Evolutionary conservation across 306 rosid species (phyloP).

Genomic region (Prunus padus): DNA sequence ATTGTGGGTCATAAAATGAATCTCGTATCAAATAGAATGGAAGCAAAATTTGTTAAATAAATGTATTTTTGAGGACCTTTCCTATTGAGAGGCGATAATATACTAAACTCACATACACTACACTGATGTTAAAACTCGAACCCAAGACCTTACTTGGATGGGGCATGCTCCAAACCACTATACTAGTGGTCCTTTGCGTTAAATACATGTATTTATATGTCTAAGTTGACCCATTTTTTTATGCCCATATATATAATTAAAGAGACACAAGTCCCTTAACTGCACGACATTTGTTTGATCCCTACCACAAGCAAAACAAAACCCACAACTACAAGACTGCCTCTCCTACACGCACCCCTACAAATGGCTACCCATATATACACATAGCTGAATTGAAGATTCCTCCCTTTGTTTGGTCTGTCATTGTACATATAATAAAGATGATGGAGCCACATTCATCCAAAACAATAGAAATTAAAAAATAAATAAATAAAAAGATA

Average conservation of each 20-base stretch:
- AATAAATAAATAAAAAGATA: not conserved
- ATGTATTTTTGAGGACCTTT: too few relatives aligned
- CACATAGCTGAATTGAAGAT: conserved; percentile 21
- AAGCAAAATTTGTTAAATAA: not conserved
- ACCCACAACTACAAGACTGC: conserved; percentile 11
- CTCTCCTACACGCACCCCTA: not conserved
- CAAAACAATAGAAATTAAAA: not conserved
- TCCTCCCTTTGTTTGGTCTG: conserved; percentile 34
- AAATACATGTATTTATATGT: not conserved
- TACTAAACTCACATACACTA: too few relatives aligned
- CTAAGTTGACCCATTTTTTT: not conserved
- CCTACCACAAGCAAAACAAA: conserved; percentile 19
- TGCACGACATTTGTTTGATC: not conserved
- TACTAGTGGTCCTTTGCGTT: too few relatives aligned
- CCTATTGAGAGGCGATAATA: too few relatives aligned
- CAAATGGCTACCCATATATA: not conserved
- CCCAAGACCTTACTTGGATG: too few relatives aligned
- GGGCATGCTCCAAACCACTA: too few relatives aligned
- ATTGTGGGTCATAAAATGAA: not conserved
- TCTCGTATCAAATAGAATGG: not conserved
- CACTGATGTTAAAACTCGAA: too few relatives aligned
- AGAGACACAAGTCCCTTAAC: not conserved
- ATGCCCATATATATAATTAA: not conserved
- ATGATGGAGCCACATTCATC: not conserved
- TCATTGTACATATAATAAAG: not conserved